A percentile compares a stretch with the other conserved stretches of the same genome.
These are phyloP conservation scores for Lentinula raphanica DNA, from an alignment of 768 basidiomycete genomes.

Conservation along the genomic window DNA sequence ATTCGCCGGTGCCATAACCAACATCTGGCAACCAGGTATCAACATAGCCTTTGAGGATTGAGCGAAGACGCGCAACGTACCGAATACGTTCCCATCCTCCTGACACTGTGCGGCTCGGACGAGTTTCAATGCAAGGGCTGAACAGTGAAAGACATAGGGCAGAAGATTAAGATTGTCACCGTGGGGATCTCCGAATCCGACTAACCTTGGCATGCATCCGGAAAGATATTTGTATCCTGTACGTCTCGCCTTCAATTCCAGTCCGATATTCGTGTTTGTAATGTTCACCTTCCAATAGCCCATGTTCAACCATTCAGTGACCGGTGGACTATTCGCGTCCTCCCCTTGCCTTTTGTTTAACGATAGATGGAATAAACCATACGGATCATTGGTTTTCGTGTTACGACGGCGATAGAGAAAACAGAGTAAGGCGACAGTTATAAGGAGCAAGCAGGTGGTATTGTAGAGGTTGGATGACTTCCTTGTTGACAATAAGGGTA, in stretches of 20 bases:
- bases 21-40: conserved; percentile 48
- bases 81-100: conserved; percentile 44
- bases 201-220: conserved; percentile 56
- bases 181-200: neutral
- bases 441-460: neutral
- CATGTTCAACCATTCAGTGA: conserved; percentile 70
- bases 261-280: neutral
- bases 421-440: neutral
- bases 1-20: conserved; percentile 67
- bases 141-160: neutral
- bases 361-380: conserved; percentile 52
- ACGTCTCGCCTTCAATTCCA: neutral
- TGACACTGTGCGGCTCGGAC: conserved; percentile 36
- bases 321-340: conserved; percentile 24
- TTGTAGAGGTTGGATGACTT: too few relatives aligned
- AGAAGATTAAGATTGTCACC: neutral
- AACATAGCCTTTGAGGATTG: neutral
- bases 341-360: conserved; percentile 42
- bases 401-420: neutral
- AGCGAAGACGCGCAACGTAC: conserved; percentile 25
- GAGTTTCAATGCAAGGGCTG: conserved; percentile 50
- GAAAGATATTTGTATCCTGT: conserved; percentile 46
- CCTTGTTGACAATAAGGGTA: too few relatives aligned
- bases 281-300: conserved; percentile 57
- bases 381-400: conserved; percentile 37